phyloP scores from a whole-genome alignment of 1,284 basidiomycete genomes.

The Malassezia yamatoensis region DNA sequence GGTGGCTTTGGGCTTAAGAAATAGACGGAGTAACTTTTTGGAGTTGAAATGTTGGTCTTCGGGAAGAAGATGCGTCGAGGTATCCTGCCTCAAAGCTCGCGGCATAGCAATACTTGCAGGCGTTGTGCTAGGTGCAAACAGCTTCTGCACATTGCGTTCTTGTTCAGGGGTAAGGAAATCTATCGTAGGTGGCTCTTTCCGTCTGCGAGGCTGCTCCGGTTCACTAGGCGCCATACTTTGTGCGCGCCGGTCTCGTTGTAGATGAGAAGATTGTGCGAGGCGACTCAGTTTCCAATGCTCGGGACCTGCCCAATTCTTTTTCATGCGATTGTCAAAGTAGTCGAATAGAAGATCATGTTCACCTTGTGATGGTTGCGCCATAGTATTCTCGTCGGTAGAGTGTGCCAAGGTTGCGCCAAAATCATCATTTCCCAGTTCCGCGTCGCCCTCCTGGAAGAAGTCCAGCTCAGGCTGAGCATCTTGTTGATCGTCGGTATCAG shows the following conservation, averaged over 20 bases:
- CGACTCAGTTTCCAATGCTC: slow-evolving; percentile 83
- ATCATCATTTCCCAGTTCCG: background rate
- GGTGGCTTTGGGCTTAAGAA: slow-evolving; percentile 62
- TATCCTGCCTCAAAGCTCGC: slow-evolving; percentile 41
- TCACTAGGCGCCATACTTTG: background rate
- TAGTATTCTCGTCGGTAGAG: slow-evolving; percentile 23
- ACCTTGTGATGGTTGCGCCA: slow-evolving; percentile 49
- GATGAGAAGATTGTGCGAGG: slow-evolving; percentile 3
- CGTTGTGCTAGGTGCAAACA: slow-evolving; percentile 57
- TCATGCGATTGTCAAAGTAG: slow-evolving; percentile 80
- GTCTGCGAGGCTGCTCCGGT: slow-evolving; percentile 1
- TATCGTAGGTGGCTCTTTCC: slow-evolving; percentile 70
- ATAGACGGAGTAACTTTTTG: slow-evolving; percentile 75
- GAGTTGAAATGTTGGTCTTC: slow-evolving; percentile 97
- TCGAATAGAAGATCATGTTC: slow-evolving; percentile 56
- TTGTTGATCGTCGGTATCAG: slow-evolving; percentile 15
- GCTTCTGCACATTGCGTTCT: slow-evolving; percentile 59
- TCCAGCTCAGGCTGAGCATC: slow-evolving; percentile 44
- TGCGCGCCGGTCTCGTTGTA: background rate
- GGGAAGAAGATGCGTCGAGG: slow-evolving; percentile 69
- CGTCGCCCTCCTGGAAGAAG: slow-evolving; percentile 44
- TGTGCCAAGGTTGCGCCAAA: slow-evolving; percentile 15
- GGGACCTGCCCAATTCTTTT: slow-evolving; percentile 96
- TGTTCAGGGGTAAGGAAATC: slow-evolving; percentile 64
- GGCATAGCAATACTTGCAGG: slow-evolving; percentile 48